Evolutionary conservation across 2,329 filamentous ascomycete genomes (phyloP).

Genomic region (Scedosporium boydii): DNA sequence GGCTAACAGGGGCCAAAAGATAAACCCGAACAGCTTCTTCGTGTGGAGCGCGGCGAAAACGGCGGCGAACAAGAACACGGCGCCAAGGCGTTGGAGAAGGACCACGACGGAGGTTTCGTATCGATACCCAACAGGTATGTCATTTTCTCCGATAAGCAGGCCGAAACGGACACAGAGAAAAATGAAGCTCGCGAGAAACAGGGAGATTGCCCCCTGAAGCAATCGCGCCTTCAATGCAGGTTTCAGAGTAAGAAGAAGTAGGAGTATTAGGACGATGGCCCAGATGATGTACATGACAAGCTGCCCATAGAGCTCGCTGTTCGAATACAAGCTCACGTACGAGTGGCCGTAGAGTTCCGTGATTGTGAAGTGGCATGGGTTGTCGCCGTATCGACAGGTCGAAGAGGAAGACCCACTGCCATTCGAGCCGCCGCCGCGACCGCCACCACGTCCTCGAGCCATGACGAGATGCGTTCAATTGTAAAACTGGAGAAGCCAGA

Average conservation of each 20-base stretch:
- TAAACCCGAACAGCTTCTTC: neutral
- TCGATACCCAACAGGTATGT: neutral
- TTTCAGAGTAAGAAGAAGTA: neutral
- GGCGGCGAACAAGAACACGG: neutral
- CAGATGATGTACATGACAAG: slow-evolving; percentile 1
- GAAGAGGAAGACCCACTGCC: neutral
- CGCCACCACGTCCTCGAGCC: neutral
- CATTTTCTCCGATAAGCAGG: neutral
- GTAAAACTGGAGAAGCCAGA: too few relatives aligned
- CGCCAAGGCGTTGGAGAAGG: neutral
- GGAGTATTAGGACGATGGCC: neutral
- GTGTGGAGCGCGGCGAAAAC: neutral
- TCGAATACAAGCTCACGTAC: neutral
- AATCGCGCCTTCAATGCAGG: neutral
- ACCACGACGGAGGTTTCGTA: neutral
- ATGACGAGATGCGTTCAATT: neutral
- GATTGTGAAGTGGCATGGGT: neutral
- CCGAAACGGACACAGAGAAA: neutral
- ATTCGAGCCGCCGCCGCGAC: neutral
- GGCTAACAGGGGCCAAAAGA: neutral
- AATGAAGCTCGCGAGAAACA: neutral
- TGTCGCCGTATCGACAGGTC: neutral
- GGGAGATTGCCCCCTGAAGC: neutral
- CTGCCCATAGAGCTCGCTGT: slow-evolving; percentile 1
- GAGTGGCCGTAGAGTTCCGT: neutral